A percentile compares a stretch with the other conserved stretches of the same genome.
These are phyloP conservation scores for Ceratopteris richardii DNA, from an alignment of 75 land plant species.

Conservation along the genomic window DNA sequence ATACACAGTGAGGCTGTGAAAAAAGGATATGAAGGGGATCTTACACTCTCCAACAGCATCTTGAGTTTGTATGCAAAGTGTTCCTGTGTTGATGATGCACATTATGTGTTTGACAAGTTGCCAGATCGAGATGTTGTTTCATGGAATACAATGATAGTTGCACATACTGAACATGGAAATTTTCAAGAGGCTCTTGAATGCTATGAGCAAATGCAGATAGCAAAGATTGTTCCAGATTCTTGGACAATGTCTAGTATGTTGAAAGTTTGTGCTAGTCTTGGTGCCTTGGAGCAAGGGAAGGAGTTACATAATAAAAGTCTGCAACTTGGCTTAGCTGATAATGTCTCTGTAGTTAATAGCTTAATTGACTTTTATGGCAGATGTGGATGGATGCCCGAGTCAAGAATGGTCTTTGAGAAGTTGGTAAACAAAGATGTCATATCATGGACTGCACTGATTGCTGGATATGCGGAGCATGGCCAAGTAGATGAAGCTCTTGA, in stretches of 20 bases:
- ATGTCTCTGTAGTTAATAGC: slow-evolving; percentile 4
- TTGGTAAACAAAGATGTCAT: slow-evolving; percentile 21
- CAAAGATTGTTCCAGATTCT: slow-evolving; percentile 28
- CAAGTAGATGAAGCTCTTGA: slow-evolving; percentile 22
- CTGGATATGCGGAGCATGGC: slow-evolving; percentile 33
- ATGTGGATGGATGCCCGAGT: slow-evolving; percentile 12
- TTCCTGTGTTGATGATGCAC: slow-evolving; percentile 22
- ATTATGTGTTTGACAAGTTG: slow-evolving; percentile 35
- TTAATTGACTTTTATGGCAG: slow-evolving; percentile 25
- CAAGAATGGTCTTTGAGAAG: slow-evolving; percentile 29
- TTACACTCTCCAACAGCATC: slow-evolving; percentile 21
- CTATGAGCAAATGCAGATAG: slow-evolving; percentile 31
- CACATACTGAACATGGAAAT: slow-evolving; percentile 38
- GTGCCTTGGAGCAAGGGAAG: slow-evolving; percentile 29
- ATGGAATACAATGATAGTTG: slow-evolving; percentile 68
- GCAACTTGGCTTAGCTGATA: slow-evolving; percentile 12
- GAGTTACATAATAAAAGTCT: slow-evolving; percentile 38
- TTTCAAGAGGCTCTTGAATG: slow-evolving; percentile 29
- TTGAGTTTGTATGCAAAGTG: slow-evolving; percentile 30
- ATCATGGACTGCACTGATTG: slow-evolving; percentile 44
- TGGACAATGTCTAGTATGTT: slow-evolving; percentile 41
- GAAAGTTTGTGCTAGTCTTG: slow-evolving; percentile 39
- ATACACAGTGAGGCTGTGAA: slow-evolving; percentile 21
- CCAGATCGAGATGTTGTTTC: slow-evolving; percentile 24
- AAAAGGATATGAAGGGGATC: slow-evolving; percentile 14